Evolutionary conservation across 345 rosid genomes (phyloP).

Genomic region (Luvunga scandens): DNA sequence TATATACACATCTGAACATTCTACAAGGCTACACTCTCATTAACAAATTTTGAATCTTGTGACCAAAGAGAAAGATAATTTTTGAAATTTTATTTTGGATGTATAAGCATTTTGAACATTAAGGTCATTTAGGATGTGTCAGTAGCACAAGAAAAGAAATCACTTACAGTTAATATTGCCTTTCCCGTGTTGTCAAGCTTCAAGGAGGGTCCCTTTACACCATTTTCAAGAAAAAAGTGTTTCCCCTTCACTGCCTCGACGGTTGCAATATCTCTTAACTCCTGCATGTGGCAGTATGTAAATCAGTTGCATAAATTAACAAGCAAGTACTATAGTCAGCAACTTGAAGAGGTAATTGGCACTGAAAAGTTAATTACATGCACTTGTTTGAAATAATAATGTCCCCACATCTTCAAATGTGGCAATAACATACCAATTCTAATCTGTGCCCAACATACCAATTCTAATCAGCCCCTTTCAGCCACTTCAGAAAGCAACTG

Average conservation of each 20-base stretch:
- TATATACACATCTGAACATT: background rate
- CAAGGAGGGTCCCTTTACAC: constrained; percentile 77
- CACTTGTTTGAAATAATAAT: constrained; percentile 8
- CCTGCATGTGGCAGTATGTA: constrained; percentile 37
- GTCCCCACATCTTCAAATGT: background rate
- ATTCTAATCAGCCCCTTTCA: background rate
- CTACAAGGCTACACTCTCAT: background rate
- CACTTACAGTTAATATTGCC: constrained; percentile 77
- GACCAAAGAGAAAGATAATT: background rate
- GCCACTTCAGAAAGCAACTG: background rate
- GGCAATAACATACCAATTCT: background rate
- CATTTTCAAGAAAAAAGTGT: constrained; percentile 80
- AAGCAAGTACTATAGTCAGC: background rate
- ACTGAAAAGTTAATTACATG: background rate
- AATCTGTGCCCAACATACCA: background rate
- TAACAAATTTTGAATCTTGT: background rate
- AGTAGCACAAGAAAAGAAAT: background rate
- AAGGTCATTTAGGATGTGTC: background rate
- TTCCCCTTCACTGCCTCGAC: constrained; percentile 61
- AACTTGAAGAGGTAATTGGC: background rate
- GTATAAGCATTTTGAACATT: background rate
- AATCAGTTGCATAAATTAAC: constrained; percentile 7
- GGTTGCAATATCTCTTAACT: constrained; percentile 77
- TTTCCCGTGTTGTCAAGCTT: constrained; percentile 95
- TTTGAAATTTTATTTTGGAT: background rate